phyloP scores from a whole-genome alignment of 2,329 filamentous ascomycete genomes.

The Monosporascus sp. region DNA sequence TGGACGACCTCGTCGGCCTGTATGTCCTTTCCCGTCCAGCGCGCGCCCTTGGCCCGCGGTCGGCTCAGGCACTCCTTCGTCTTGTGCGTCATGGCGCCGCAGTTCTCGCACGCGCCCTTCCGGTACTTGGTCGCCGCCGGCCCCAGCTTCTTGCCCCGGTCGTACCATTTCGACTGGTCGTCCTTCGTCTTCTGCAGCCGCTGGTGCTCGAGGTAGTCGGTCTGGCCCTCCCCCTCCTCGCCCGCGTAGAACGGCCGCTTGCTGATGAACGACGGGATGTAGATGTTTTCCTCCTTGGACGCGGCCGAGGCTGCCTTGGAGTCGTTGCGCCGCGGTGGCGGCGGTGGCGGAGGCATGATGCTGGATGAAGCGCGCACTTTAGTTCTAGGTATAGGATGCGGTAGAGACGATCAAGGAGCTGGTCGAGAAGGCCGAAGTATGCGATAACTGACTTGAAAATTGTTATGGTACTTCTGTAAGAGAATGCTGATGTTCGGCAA shows the following conservation, averaged over 20 bases:
- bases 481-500: no score
- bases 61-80: constrained; percentile 88
- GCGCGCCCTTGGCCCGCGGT: constrained; percentile 82
- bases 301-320: constrained; percentile 31
- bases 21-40: constrained; percentile 89
- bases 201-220: constrained; percentile 95
- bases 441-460: no score
- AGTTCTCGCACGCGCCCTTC: constrained; percentile 98
- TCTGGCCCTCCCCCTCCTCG: constrained; percentile 67
- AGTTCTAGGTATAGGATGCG: no score
- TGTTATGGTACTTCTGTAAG: no score
- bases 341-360: constrained; percentile 39
- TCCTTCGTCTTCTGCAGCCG: constrained; percentile 73
- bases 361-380: no score
- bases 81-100: constrained; percentile 94
- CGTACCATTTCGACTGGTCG: constrained; percentile 80
- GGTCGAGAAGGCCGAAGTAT: no score
- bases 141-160: constrained; percentile 76
- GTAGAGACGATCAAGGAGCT: no score
- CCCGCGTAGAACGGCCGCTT: constrained; percentile 95
- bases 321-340: constrained; percentile 27
- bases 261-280: constrained; percentile 96
- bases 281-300: constrained; percentile 90
- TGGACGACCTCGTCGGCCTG: constrained; percentile 86
- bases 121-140: constrained; percentile 93